phyloP scores from a whole-genome alignment of 2,329 filamentous ascomycete species.

The Cercospora zeae-maydis region DNA sequence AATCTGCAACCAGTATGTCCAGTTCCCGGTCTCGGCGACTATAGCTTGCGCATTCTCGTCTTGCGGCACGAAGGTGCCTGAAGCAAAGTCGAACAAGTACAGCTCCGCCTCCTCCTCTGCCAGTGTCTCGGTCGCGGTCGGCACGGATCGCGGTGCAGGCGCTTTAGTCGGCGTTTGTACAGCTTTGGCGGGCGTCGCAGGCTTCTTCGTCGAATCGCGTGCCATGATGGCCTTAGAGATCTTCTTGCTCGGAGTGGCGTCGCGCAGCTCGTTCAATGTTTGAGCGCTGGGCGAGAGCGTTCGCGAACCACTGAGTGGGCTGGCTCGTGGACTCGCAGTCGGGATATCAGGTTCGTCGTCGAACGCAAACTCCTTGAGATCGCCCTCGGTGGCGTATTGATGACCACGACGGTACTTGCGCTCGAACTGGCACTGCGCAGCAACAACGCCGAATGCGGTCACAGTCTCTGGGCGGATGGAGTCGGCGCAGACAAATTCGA shows the following conservation, averaged over 20 bases:
- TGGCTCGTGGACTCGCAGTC: slow-evolving; percentile 55
- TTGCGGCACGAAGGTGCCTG: slow-evolving; percentile 78
- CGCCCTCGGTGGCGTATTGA: slow-evolving; percentile 73
- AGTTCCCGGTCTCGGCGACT: slow-evolving; percentile 81
- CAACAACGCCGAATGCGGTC: slow-evolving; percentile 74
- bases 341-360: slow-evolving; percentile 58
- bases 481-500: slow-evolving; percentile 91
- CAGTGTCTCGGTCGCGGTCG: slow-evolving; percentile 68
- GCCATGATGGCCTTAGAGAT: slow-evolving; percentile 29
- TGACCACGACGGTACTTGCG: slow-evolving; percentile 81
- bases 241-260: slow-evolving; percentile 27
- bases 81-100: slow-evolving; percentile 87
- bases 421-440: slow-evolving; percentile 95
- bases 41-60: slow-evolving; percentile 71
- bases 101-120: slow-evolving; percentile 75
- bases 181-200: slow-evolving; percentile 37
- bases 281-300: slow-evolving; percentile 34
- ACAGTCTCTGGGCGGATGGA: slow-evolving; percentile 68
- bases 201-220: slow-evolving; percentile 31
- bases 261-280: slow-evolving; percentile 31
- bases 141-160: slow-evolving; percentile 58
- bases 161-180: slow-evolving; percentile 52
- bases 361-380: slow-evolving; percentile 81
- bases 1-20: slow-evolving; percentile 95
- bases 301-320: slow-evolving; percentile 38